These are phyloP conservation scores for Secale cereale DNA, from an alignment of 176 grass and related monocot genomes.

Conservation along the genomic window DNA sequence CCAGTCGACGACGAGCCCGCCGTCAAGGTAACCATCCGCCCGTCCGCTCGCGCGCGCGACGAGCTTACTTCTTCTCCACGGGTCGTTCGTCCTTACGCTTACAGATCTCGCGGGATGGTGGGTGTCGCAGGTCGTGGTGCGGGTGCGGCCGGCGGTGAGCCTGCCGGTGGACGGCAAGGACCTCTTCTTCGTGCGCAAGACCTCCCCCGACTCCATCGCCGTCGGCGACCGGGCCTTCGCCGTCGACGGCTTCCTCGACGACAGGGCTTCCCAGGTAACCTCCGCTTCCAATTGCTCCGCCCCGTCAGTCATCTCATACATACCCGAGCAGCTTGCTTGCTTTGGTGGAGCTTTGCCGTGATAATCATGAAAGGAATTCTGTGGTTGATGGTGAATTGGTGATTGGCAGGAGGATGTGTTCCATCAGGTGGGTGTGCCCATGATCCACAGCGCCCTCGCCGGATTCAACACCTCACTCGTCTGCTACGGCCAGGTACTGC, in stretches of 20 bases:
- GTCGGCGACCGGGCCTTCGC: slow-evolving; percentile 60
- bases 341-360: background rate
- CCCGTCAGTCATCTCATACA: background rate
- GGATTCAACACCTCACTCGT: slow-evolving; percentile 90
- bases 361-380: background rate
- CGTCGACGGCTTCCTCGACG: slow-evolving; percentile 72
- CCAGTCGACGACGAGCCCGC: slow-evolving; percentile 6
- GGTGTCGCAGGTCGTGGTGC: slow-evolving; percentile 39
- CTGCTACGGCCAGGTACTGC: slow-evolving; percentile 80
- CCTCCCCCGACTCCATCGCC: slow-evolving; percentile 32
- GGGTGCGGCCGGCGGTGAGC: slow-evolving; percentile 46
- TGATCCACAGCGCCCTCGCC: slow-evolving; percentile 69
- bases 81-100: background rate
- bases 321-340: background rate
- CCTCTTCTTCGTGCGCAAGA: slow-evolving; percentile 51
- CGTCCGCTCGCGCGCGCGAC: background rate
- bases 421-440: slow-evolving; percentile 55
- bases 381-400: background rate
- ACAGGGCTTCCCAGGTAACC: slow-evolving; percentile 66
- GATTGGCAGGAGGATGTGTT: slow-evolving; percentile 72
- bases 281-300: background rate
- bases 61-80: background rate
- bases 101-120: background rate
- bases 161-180: slow-evolving; percentile 40
- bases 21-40: slow-evolving; percentile 29